Evolutionary conservation across 768 basidiomycete genomes (phyloP).

Genomic region (Daedalea quercina): DNA sequence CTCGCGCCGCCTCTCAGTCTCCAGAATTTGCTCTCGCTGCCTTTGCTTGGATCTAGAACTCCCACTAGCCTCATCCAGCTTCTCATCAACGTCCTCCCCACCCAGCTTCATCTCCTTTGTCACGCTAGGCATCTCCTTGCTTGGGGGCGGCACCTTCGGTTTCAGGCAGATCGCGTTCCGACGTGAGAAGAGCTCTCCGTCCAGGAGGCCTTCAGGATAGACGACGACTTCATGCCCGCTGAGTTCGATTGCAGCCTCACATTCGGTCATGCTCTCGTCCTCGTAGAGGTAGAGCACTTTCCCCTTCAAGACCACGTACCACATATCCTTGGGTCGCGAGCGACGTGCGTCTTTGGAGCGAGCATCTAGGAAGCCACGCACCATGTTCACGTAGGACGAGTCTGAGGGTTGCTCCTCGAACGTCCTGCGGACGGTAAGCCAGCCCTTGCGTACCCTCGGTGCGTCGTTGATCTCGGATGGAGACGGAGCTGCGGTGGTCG

Average conservation of each 20-base stretch:
- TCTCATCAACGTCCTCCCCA: constrained; percentile 21
- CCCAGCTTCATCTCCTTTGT: constrained; percentile 46
- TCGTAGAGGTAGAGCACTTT: constrained; percentile 90
- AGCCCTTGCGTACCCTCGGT: constrained; percentile 66
- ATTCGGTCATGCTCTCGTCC: constrained; percentile 86
- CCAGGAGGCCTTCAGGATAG: constrained; percentile 66
- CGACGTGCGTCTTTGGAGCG: constrained; percentile 81
- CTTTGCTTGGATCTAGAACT: constrained; percentile 37
- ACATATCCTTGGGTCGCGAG: constrained; percentile 85
- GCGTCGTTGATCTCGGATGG: constrained; percentile 40
- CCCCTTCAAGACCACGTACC: constrained; percentile 89
- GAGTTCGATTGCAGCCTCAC: constrained; percentile 85
- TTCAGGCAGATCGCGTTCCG: constrained; percentile 81
- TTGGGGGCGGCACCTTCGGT: constrained; percentile 35
- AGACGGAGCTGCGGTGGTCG: constrained; percentile 21
- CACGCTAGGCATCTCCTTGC: constrained; percentile 38
- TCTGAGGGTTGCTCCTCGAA: constrained; percentile 63
- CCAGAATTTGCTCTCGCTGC: constrained; percentile 28
- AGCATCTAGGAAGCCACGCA: constrained; percentile 74
- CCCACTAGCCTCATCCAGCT: constrained; percentile 35
- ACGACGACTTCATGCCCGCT: constrained; percentile 71
- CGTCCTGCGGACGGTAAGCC: constrained; percentile 77
- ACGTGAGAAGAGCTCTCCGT: constrained; percentile 88
- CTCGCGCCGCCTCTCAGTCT: constrained; percentile 25
- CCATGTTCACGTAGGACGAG: constrained; percentile 70